phyloP scores from a whole-genome alignment of 495 filamentous ascomycete species.

The Chaetomium cochliodes region DNA sequence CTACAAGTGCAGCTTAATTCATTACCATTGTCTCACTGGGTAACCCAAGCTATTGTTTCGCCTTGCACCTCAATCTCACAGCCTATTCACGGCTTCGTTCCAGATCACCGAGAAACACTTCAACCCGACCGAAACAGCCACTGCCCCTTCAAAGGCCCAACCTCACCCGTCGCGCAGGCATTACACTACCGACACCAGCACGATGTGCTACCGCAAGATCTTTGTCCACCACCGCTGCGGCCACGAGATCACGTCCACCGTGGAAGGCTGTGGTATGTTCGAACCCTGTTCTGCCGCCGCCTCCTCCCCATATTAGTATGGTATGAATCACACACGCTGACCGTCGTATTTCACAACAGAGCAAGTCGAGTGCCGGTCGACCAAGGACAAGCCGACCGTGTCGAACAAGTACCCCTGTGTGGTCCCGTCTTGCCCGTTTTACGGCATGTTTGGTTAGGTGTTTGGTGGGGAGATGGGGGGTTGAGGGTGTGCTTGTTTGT shows the following conservation, averaged over 20 bases:
- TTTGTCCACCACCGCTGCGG: constrained; percentile 36
- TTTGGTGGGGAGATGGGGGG: background rate
- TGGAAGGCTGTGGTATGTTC: constrained; percentile 24
- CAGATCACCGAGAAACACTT: too few species aligned
- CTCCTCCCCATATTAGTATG: too few species aligned
- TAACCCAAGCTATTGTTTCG: too few species aligned
- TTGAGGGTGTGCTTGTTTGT: background rate
- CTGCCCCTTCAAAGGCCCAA: too few species aligned
- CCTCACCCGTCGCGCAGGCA: background rate
- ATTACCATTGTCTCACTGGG: too few species aligned
- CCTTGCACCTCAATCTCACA: too few species aligned
- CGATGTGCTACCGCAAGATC: constrained; percentile 33
- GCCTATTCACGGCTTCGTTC: too few species aligned
- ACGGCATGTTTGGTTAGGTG: constrained; percentile 20
- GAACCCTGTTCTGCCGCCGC: background rate
- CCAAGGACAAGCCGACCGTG: constrained; percentile 12
- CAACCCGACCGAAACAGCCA: too few species aligned
- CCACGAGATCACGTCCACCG: constrained; percentile 31
- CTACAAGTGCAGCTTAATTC: too few species aligned
- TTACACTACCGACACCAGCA: background rate
- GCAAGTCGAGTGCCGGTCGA: constrained; percentile 19
- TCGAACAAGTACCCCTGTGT: constrained; percentile 28
- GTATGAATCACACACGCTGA: too few species aligned
- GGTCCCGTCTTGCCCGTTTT: constrained; percentile 18
- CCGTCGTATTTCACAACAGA: background rate